Evolutionary conservation across 2,329 filamentous ascomycete species (phyloP), one percentile per base, ranked within the genome.

Genomic region (Bipolaris zeicola): DNA sequence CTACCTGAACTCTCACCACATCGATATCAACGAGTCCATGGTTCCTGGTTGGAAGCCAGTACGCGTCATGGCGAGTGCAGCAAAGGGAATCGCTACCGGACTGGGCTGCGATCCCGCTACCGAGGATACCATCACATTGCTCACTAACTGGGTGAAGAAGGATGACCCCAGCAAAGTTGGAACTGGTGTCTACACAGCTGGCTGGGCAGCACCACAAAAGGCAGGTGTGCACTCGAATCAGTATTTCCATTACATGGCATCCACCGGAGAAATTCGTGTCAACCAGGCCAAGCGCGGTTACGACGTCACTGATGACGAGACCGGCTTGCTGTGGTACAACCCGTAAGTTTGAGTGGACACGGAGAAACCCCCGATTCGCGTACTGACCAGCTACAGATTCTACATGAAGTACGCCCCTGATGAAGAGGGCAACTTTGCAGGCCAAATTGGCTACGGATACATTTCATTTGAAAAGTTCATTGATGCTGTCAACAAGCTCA

Each of bases 161-260:
- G 82, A 81, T 51, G 87, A 91, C 64, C 82, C 86, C 0, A 80
- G 78, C 58, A 92, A 90, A 79, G 82, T 86, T 53, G 94, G 90
- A 10, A 95, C 92, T 1, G 93, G 87, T 52, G 92, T 97, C 6
- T 97, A 96, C 79, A 97, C 94, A 11, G 91, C 93, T 10, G 94
- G 90, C 38, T 97, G 93, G 93, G 96, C 93, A 1, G 94, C 94
- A 6, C 93, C 94, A 11, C 90, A 96, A 75, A 90, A 89, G 70
- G 93, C 93, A 0, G 93, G 94, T 47, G 92, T 97, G n/a, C 94
- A 97, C 79, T 94, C 89, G 1, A 96, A 96, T 76, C 93, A 97
- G 80, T 95, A 96, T 79, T 97, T 97, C 82, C 93, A 97, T 79
- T 96, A 95, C 80, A 89, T 97, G 80, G 93, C 86, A 3, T 85